Evolutionary conservation across 352 stramenopile species (phyloP).

Genomic region (Globisporangium alternatum): DNA sequence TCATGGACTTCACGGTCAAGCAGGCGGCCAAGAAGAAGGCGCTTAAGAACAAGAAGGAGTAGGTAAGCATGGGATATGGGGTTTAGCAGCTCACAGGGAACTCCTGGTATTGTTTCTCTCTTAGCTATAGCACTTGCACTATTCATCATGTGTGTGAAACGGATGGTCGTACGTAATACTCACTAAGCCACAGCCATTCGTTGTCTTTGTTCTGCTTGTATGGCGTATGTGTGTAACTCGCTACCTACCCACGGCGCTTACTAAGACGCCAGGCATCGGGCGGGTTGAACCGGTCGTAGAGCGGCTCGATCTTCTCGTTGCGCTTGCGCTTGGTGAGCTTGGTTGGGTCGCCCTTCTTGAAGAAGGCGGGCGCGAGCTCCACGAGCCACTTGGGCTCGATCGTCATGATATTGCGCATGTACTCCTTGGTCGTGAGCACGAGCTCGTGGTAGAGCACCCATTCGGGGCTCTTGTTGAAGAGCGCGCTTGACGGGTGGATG

Average conservation of each 20-base stretch:
- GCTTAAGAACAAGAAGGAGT: slow-evolving; percentile 63
- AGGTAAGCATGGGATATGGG: slow-evolving; percentile 2
- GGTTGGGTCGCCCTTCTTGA: slow-evolving; percentile 97
- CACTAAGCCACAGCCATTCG: no score
- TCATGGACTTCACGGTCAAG: slow-evolving; percentile 79
- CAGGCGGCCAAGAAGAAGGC: slow-evolving; percentile 48
- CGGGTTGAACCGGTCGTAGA: slow-evolving; percentile 98
- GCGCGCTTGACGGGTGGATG: slow-evolving; percentile 96
- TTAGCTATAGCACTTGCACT: no score
- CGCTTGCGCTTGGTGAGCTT: slow-evolving; percentile 98
- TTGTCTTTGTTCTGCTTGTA: no score
- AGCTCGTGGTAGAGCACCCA: slow-evolving; percentile 99
- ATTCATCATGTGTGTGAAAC: no score
- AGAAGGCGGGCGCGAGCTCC: slow-evolving; percentile 95
- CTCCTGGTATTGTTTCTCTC: not conserved
- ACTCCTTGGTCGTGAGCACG: slow-evolving; percentile 94
- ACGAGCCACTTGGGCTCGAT: slow-evolving; percentile 99
- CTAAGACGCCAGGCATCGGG: slow-evolving; percentile 97
- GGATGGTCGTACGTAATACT: no score
- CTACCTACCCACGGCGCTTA: slow-evolving; percentile 89
- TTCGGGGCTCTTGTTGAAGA: slow-evolving; percentile 99
- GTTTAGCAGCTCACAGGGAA: no score
- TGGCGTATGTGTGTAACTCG: not conserved
- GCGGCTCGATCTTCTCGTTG: slow-evolving; percentile 99
- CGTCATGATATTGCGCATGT: slow-evolving; percentile 99